Evolutionary conservation across 441 rosid genomes (phyloP).

Genomic region (Euphorbia celastroides): DNA sequence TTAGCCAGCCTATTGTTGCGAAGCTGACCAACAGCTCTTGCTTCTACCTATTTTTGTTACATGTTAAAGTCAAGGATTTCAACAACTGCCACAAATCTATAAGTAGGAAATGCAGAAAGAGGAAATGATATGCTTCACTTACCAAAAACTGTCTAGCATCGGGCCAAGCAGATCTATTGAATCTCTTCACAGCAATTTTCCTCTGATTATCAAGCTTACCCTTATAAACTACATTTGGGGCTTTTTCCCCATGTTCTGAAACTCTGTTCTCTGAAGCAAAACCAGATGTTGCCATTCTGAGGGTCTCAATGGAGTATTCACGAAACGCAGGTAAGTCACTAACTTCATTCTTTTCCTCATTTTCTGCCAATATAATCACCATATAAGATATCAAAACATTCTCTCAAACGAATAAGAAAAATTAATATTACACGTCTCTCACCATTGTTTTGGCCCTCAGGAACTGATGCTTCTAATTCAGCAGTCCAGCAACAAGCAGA

Average conservation of each 20-base stretch:
- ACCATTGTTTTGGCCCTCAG: constrained; percentile 36
- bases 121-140: constrained; percentile 18
- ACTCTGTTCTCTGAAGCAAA: constrained; percentile 61
- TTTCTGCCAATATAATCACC: constrained; percentile 36
- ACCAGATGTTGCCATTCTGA: constrained; percentile 72
- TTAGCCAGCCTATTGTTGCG: constrained; percentile 71
- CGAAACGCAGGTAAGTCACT: constrained; percentile 43
- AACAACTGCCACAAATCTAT: neutral
- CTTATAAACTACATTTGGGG: constrained; percentile 73
- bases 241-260: constrained; percentile 71
- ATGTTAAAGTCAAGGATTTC: constrained; percentile 5
- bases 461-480: constrained; percentile 26
- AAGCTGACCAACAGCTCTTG: constrained; percentile 71
- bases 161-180: constrained; percentile 76
- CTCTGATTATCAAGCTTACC: constrained; percentile 53
- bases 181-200: constrained; percentile 66
- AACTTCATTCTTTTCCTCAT: constrained; percentile 41
- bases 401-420: constrained; percentile 4
- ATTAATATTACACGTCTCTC: constrained; percentile 18
- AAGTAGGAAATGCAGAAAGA: neutral
- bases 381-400: constrained; percentile 16
- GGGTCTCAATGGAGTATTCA: constrained; percentile 55
- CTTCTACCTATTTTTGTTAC: constrained; percentile 49
- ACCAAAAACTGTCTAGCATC: constrained; percentile 83
- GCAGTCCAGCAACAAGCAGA: constrained; percentile 37